Base-by-base conservation (phyloP, 1,284 basidiomycete genomes). In the Sporisorium graminicola region DNA sequence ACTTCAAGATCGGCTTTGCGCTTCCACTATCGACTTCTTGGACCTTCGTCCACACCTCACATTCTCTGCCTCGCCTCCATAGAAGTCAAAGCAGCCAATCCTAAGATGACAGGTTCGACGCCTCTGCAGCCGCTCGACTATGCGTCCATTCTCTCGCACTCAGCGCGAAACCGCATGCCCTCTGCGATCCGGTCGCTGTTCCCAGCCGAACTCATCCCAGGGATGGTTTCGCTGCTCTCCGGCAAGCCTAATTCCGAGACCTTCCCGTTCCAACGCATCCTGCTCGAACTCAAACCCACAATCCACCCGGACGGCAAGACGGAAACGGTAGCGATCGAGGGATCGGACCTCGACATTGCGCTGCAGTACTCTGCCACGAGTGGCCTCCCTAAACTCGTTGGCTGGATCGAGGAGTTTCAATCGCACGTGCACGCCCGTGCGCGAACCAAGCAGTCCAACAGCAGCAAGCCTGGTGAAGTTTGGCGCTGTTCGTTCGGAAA, bases 201-300 rank as follows among this genome's bases (percentile, higher is more conserved):
- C 78, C 93, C 91, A 0, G 88, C 94, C 47, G 95, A 98, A 86
- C 87, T 87, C 18, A 89, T 87, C 2, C 93, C 94, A 0, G 93
- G 92, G 2, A 87, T 96, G 73, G 91, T 98, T 59, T 95, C 94
- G n/a, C 89, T 97, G 65, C 82, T 88, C 22, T 88, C 89, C 7
- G 89, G 89, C 24, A 88, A 88, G 86, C 96, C 96, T 24, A 96
- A 97, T 83, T 89, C 91, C 18, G 87, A 88, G 5, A 93, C 93
- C 8, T 98, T 98, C 87, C 95, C 95, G 0, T 92, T 98, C 85
- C 90, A 91, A 7, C 90, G 91, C 0, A 87, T 97, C 75, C 89
- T 89, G 24, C 83, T 89, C 58, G 86, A 87, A 65, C 82, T 89
- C 65, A 88, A 88, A 78, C 85, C 88, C 18, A 31, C 59, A 9